Conservation (phyloP, 2,329 filamentous ascomycete species). For the Hypoxylon sp. region DNA sequence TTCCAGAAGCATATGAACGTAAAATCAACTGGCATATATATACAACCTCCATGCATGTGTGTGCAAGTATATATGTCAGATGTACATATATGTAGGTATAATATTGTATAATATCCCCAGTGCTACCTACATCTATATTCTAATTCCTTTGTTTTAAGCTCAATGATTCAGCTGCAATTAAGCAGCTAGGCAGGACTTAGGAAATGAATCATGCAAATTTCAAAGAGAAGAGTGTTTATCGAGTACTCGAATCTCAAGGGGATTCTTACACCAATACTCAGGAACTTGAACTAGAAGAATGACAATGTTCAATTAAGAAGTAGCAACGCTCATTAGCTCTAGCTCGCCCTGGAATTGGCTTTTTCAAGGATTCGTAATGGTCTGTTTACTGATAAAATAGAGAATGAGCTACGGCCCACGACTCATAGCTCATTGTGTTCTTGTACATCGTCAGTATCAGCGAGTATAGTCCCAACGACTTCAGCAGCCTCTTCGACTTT, state of each 20-base stretch:
- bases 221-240: background rate
- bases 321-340: slow-evolving; percentile 1
- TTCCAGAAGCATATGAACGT: background rate
- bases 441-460: slow-evolving; percentile 69
- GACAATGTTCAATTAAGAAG: background rate
- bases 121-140: background rate
- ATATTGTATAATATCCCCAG: no score
- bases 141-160: background rate
- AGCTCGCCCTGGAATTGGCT: background rate
- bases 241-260: background rate
- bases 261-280: background rate
- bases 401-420: background rate
- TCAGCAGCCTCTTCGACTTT: slow-evolving; percentile 66
- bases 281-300: slow-evolving; percentile 4
- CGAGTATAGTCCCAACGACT: slow-evolving; percentile 66
- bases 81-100: no score
- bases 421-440: slow-evolving; percentile 73
- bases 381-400: background rate
- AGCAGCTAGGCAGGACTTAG: background rate
- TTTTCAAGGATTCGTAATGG: background rate
- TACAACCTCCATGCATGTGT: background rate
- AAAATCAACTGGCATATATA: background rate
- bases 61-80: no score
- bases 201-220: background rate
- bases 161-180: background rate